phyloP scores from a whole-genome alignment of 257 asterid species.

The Misopates orontium region DNA sequence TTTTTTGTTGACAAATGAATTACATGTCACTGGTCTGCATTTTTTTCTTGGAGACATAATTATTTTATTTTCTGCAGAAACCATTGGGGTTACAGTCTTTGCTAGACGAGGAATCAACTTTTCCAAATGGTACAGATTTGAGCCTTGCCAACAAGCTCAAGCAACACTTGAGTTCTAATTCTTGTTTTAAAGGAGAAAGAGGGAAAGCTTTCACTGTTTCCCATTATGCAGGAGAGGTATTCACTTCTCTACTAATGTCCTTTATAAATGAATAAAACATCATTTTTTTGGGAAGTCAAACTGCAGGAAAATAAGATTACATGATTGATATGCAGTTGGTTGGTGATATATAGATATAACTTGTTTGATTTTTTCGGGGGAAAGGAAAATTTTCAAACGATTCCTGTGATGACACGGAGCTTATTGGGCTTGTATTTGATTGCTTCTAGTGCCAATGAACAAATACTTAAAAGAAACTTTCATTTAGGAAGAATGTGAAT shows the following conservation, averaged over 20 bases:
- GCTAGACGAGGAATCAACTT: constrained; percentile 96
- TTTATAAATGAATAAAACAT: constrained; percentile 12
- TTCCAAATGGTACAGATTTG: constrained; percentile 96
- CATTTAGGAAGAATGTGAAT: not conserved
- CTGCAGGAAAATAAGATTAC: constrained; percentile 8
- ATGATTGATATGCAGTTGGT: not conserved
- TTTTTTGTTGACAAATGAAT: constrained; percentile 12
- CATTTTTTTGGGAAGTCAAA: constrained; percentile 2
- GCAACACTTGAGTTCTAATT: constrained; percentile 77
- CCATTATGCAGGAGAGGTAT: constrained; percentile 99
- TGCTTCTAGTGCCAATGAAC: no score
- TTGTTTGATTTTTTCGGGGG: no score
- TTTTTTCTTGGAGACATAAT: constrained; percentile 20
- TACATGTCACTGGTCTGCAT: constrained; percentile 14
- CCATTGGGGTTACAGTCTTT: constrained; percentile 87
- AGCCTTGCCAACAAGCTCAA: constrained; percentile 92
- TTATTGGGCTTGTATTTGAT: no score
- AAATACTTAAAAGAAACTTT: no score
- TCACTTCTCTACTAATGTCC: constrained; percentile 14
- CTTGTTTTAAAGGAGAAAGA: constrained; percentile 86
- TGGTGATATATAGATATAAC: not conserved
- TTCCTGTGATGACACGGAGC: no score
- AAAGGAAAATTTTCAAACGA: no score
- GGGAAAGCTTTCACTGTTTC: constrained; percentile 77
- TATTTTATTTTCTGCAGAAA: constrained; percentile 58